These are phyloP conservation scores for Caryopteris hybrid DNA, from an alignment of 305 asterid genomes.

Conservation along the genomic window DNA sequence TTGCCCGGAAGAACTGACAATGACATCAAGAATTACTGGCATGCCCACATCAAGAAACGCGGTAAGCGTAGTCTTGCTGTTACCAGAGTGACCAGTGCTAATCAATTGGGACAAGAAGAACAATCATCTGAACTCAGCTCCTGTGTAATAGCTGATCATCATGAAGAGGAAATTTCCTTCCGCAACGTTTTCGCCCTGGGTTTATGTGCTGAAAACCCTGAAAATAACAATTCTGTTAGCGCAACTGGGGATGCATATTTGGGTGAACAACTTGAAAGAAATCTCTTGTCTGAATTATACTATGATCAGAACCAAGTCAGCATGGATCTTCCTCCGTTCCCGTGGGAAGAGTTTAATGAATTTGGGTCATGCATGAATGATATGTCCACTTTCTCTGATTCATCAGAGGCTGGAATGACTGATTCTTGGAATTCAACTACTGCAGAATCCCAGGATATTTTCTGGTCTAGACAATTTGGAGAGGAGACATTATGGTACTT, in stretches of 20 bases:
- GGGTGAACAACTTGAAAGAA: no score
- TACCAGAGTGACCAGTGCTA: no score
- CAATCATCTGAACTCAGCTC: neutral
- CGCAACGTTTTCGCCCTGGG: neutral
- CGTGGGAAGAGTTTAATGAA: neutral
- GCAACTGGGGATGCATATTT: no score
- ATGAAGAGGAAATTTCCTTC: neutral
- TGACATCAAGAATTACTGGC: conserved; percentile 54
- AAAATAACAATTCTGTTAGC: neutral
- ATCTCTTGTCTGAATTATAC: neutral
- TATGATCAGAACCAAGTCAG: neutral
- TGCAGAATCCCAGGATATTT: neutral
- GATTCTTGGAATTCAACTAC: neutral
- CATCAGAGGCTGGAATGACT: neutral
- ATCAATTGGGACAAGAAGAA: neutral
- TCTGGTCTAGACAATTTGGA: no score
- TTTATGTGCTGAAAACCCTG: neutral
- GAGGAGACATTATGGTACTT: no score
- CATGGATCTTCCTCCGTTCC: neutral
- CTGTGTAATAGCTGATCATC: neutral
- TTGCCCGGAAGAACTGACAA: conserved; percentile 54
- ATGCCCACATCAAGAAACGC: conserved; percentile 23
- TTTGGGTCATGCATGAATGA: neutral
- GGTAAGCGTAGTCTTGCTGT: neutral
- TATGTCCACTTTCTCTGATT: neutral